phyloP scores from a whole-genome alignment of 176 grass and related monocot species.

The Bromus sterilis region DNA sequence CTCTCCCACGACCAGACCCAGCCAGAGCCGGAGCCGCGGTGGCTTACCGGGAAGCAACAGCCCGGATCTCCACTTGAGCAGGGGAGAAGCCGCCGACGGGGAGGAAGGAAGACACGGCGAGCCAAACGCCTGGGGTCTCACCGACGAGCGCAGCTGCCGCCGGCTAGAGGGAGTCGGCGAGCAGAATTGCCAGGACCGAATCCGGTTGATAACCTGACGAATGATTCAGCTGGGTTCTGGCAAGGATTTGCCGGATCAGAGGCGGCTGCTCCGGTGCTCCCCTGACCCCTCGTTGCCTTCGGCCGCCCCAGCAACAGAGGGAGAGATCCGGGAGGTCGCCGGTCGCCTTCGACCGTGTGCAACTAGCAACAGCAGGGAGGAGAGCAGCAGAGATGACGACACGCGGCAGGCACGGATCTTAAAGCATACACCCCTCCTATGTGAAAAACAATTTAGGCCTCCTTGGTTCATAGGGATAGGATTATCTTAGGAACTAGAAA shows the following conservation, averaged over 20 bases:
- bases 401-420: not conserved
- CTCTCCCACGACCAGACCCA: not conserved
- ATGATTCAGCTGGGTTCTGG: not conserved
- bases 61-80: not conserved
- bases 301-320: not conserved
- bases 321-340: not conserved
- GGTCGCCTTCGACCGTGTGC: conserved; percentile 6
- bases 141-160: not conserved
- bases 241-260: not conserved
- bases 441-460: no score
- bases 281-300: not conserved
- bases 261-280: not conserved
- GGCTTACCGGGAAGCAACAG: not conserved
- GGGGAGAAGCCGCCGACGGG: not conserved
- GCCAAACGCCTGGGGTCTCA: not conserved
- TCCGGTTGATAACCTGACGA: not conserved
- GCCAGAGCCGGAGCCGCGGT: not conserved
- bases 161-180: not conserved
- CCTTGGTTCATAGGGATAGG: no score
- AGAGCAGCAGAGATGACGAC: not conserved
- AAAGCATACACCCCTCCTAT: not conserved
- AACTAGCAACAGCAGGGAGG: not conserved
- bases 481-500: no score
- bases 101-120: not conserved
- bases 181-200: not conserved